These are phyloP conservation scores for Porcisia deanei DNA, from an alignment of 208 protist species.

Conservation along the genomic window DNA sequence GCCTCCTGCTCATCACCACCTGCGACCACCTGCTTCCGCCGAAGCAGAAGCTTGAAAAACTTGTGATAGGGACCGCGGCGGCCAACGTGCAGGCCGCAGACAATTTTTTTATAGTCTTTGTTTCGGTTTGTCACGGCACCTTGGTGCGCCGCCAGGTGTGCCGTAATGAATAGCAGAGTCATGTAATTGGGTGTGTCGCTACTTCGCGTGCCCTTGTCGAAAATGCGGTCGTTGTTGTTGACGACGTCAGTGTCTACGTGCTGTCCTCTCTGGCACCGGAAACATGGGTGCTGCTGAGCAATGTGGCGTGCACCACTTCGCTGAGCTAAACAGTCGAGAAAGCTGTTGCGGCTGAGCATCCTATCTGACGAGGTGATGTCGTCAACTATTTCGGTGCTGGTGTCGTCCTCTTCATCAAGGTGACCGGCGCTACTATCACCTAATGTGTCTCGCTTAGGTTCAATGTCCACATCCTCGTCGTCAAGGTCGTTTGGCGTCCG, in stretches of 20 bases:
- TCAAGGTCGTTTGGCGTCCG: constrained; percentile 14
- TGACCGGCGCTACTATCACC: background rate
- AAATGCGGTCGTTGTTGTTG: background rate
- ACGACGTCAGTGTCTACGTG: background rate
- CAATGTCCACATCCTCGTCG: background rate
- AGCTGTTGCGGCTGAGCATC: constrained; percentile 15
- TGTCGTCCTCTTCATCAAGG: background rate
- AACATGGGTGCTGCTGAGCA: background rate
- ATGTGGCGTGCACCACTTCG: background rate
- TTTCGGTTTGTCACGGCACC: constrained; percentile 76
- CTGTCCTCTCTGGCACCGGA: background rate
- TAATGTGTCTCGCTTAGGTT: background rate
- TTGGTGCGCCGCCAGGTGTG: constrained; percentile 92
- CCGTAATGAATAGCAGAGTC: constrained; percentile 86
- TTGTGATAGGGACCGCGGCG: constrained; percentile 35
- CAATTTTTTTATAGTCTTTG: constrained; percentile 80
- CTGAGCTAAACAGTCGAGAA: constrained; percentile 4
- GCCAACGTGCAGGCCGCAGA: constrained; percentile 50
- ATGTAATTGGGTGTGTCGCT: constrained; percentile 38
- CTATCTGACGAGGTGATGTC: constrained; percentile 16
- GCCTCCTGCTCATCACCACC: constrained; percentile 19
- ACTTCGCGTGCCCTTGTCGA: background rate
- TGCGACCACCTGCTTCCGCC: background rate
- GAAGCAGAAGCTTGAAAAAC: constrained; percentile 36
- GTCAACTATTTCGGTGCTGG: background rate